A percentile compares a stretch with the other conserved stretches of the same genome.
Evolutionary conservation across 331 rosid species (phyloP).

Genomic region (Rosa hybrid): DNA sequence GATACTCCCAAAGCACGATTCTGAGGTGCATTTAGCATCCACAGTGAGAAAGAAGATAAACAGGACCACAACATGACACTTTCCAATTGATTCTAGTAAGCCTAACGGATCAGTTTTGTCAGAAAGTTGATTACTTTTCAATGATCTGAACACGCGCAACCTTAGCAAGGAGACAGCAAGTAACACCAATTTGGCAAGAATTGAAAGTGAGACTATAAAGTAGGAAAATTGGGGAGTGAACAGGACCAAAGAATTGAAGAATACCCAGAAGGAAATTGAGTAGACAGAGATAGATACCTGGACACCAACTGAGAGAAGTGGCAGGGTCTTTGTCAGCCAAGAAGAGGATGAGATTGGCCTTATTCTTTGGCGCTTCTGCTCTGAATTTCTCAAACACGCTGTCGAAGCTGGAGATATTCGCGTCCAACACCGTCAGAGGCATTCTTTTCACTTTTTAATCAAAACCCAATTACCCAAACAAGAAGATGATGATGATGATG

Average conservation of each 20-base stretch:
- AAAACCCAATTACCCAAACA: neutral
- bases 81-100: neutral
- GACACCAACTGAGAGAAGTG: slow-evolving; percentile 89
- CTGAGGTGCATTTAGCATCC: too few relatives aligned
- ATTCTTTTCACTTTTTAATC: slow-evolving; percentile 32
- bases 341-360: slow-evolving; percentile 72
- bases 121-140: too few relatives aligned
- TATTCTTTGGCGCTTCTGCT: slow-evolving; percentile 54
- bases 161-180: too few relatives aligned
- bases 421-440: slow-evolving; percentile 60
- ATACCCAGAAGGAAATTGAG: neutral
- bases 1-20: too few relatives aligned
- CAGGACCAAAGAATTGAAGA: too few relatives aligned
- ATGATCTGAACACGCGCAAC: too few relatives aligned
- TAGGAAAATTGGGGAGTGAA: neutral
- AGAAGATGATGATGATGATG: too few relatives aligned
- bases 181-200: neutral
- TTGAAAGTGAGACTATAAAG: neutral
- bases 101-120: too few relatives aligned
- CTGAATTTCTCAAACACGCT: slow-evolving; percentile 59
- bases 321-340: slow-evolving; percentile 77
- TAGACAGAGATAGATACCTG: slow-evolving; percentile 39
- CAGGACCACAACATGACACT: neutral
- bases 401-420: slow-evolving; percentile 56
- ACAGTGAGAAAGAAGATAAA: too few relatives aligned